Evolutionary conservation across 1,284 basidiomycete species (phyloP).

Genomic region (Ustilago hordei): DNA sequence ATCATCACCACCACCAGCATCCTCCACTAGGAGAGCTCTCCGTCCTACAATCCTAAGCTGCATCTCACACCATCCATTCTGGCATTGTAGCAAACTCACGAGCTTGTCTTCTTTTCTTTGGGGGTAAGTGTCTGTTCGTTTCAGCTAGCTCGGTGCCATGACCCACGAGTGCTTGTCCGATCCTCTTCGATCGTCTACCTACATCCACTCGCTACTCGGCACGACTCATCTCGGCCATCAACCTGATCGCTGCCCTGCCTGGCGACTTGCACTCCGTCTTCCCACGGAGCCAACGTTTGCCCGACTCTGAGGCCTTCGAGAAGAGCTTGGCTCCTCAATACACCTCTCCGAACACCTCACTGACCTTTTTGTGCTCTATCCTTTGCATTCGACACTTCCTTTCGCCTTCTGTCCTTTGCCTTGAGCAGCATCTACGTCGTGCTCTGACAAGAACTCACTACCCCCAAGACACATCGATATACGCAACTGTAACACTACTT

Average conservation of each 20-base stretch:
- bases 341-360: not conserved
- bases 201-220: no score
- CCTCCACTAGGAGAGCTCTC: not conserved
- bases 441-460: slow-evolving; percentile 14
- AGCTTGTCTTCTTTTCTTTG: slow-evolving; percentile 3
- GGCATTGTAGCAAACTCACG: slow-evolving; percentile 2
- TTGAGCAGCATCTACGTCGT: slow-evolving; percentile 16
- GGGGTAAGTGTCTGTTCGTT: slow-evolving; percentile 10
- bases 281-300: not conserved
- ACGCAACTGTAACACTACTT: slow-evolving; percentile 33
- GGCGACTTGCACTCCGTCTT: not conserved
- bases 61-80: slow-evolving; percentile 15
- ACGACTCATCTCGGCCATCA: not conserved
- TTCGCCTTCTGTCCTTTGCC: not conserved
- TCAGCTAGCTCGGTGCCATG: not conserved
- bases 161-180: not conserved
- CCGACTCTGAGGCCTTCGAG: not conserved
- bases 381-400: not conserved
- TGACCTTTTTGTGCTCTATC: slow-evolving; percentile 3
- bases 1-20: slow-evolving; percentile 6
- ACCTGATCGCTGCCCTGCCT: not conserved
- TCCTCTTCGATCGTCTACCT: not conserved
- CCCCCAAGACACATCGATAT: not conserved
- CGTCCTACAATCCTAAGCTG: not conserved
- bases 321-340: not conserved